phyloP scores from a whole-genome alignment of 192 early-diverging fungal genomes.

The Rhizophagus prolifer region DNA sequence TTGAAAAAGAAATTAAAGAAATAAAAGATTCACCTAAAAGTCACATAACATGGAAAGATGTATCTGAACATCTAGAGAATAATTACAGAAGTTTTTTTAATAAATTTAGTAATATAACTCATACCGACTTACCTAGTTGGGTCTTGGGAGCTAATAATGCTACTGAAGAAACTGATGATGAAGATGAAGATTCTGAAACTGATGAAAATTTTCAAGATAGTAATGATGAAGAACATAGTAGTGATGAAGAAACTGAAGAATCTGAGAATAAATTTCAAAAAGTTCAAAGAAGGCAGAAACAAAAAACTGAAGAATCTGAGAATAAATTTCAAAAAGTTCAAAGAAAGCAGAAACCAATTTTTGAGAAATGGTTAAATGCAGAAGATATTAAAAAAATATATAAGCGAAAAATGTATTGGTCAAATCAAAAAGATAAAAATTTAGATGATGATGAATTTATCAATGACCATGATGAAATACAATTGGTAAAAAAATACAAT shows the following conservation, averaged over 20 bases:
- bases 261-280: not conserved
- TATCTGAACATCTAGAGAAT: slow-evolving; percentile 1
- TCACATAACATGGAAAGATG: slow-evolving; percentile 25
- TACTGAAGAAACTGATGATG: not conserved
- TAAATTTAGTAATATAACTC: slow-evolving; percentile 2
- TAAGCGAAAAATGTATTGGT: no score
- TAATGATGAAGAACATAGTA: no score
- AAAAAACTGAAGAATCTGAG: no score
- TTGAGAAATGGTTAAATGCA: slow-evolving; percentile 26
- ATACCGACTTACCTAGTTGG: not conserved
- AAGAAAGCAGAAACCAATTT: not conserved
- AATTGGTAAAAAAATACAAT: no score
- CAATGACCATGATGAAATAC: no score
- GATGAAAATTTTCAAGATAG: no score
- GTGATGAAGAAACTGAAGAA: no score
- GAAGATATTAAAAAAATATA: no score
- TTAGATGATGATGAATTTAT: not conserved
- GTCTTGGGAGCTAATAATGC: not conserved
- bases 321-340: not conserved
- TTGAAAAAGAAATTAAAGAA: slow-evolving; percentile 6
- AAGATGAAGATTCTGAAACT: no score
- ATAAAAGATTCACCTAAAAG: slow-evolving; percentile 21
- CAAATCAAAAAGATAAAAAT: no score
- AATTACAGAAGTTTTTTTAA: slow-evolving; percentile 1
- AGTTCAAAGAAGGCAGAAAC: not conserved